A percentile compares a stretch with the other conserved stretches of the same genome.
These are phyloP conservation scores for Puccinellia tenuiflora DNA, from an alignment of 176 grass and related monocot genomes.

Conservation along the genomic window DNA sequence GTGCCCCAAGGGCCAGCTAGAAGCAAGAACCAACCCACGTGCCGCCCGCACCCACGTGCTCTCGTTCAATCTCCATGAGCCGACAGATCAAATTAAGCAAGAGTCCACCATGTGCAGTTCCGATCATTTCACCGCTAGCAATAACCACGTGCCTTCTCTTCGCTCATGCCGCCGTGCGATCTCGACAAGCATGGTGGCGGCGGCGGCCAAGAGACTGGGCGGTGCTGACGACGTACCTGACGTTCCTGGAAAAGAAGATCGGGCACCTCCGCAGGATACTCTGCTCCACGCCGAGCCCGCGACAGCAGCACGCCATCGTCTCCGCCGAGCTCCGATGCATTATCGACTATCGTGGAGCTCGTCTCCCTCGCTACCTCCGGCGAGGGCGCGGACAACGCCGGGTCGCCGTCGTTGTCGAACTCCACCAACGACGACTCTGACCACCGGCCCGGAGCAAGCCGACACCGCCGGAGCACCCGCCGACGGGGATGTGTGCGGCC, in stretches of 20 bases:
- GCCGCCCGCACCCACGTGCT: neutral
- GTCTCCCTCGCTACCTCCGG: slow-evolving; percentile 38
- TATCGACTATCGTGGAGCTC: slow-evolving; percentile 33
- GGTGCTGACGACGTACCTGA: slow-evolving; percentile 50
- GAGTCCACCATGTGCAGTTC: neutral
- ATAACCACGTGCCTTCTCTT: neutral
- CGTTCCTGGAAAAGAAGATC: slow-evolving; percentile 69
- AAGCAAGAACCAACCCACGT: neutral
- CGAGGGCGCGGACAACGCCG: no score
- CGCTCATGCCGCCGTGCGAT: neutral
- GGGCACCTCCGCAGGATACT: slow-evolving; percentile 51
- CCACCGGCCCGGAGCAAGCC: no score
- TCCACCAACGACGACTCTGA: slow-evolving; percentile 32
- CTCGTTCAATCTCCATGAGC: no score
- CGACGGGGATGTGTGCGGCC: no score
- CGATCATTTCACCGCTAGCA: neutral
- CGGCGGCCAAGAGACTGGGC: no score
- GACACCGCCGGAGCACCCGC: no score
- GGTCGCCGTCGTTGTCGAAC: neutral
- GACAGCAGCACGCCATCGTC: neutral
- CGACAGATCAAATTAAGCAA: neutral
- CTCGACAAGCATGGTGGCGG: neutral
- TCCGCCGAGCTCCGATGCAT: no score
- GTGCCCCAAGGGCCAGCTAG: slow-evolving; percentile 10
- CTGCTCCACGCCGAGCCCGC: slow-evolving; percentile 28